Evolutionary conservation across 768 basidiomycete species (phyloP), one percentile per base, ranked within the genome.

Genomic region (Suillus paluster): DNA sequence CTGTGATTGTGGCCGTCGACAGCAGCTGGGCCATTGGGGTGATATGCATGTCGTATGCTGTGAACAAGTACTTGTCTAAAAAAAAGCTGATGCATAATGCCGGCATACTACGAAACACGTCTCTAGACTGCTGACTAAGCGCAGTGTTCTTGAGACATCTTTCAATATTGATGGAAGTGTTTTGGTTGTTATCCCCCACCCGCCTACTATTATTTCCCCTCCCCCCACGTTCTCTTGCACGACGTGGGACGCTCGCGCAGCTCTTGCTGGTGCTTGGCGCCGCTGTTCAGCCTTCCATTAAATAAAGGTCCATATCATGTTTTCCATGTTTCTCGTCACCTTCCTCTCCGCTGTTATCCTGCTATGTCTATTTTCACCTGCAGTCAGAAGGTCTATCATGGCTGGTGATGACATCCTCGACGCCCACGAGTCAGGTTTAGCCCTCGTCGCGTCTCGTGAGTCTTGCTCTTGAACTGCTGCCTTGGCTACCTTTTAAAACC

Each of bases 361-460:
- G 83, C 73, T 88, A 68, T 88, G 86, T 67, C 77, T 89, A 62
- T 85, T 90, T 68, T 84, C 90, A 71, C 89, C 90, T 19, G 80
- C 85, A 42, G 80, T 91, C 57, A 90, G 89, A 86, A 77, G 80
- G 60, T 83, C 87, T 30, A 80, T 92, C 65, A 85, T 88, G 77
- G 84, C 88, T 62, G 78, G 78, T 33, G 86, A 89, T 75, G 89
- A 91, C 64, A 77, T 81, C 50, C 80, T 88, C 61, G 89, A 90
- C 71, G 81, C 81, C 57, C 86, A 89, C 72, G 88, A 91, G 73
- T 77, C 84, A 58, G 86, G 87, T 58, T 72, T 88, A 41, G 79
- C 86, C 57, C 70, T 88, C 59, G 90, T 93, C 62, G 89, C 91
- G 55, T 84, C 83, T 38, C 88, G 91, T 92, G 76, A 65, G 88